Percentiles rank a stretch among this genome's conserved stretches.
These are phyloP conservation scores for Arachnopeziza araneosa DNA, from an alignment of 2,329 filamentous ascomycete genomes.

Conservation along the genomic window DNA sequence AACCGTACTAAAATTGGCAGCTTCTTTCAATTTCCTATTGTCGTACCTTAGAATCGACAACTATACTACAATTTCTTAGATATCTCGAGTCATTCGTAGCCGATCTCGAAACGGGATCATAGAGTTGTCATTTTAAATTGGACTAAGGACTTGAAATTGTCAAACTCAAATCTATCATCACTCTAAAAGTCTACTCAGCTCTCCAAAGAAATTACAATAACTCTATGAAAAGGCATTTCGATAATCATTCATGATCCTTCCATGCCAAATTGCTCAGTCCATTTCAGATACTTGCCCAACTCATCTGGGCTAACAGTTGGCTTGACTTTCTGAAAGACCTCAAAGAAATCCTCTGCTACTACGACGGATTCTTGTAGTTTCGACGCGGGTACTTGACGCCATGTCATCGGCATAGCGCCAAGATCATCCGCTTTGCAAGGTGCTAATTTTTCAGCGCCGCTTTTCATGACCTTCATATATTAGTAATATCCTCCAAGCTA, in stretches of 20 bases:
- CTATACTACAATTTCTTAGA: no score
- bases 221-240: no score
- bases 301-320: constrained; percentile 1
- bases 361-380: constrained; percentile 3
- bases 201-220: no score
- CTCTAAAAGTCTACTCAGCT: no score
- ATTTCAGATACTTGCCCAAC: constrained; percentile 4
- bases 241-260: neutral
- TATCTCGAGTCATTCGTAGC: no score
- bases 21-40: no score
- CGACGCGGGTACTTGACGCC: constrained; percentile 2
- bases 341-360: constrained; percentile 5
- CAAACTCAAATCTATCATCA: no score
- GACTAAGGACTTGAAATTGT: no score
- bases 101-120: no score
- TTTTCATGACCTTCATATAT: neutral
- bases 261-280: constrained; percentile 3
- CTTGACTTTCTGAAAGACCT: constrained; percentile 3
- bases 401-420: constrained; percentile 7
- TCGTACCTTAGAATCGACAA: no score
- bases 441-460: constrained; percentile 2
- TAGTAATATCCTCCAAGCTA: neutral
- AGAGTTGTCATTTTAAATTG: no score
- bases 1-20: no score
- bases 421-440: constrained; percentile 5